These are phyloP conservation scores for Pelomyxa schiedti DNA, from an alignment of 78 protist species.

Conservation along the genomic window DNA sequence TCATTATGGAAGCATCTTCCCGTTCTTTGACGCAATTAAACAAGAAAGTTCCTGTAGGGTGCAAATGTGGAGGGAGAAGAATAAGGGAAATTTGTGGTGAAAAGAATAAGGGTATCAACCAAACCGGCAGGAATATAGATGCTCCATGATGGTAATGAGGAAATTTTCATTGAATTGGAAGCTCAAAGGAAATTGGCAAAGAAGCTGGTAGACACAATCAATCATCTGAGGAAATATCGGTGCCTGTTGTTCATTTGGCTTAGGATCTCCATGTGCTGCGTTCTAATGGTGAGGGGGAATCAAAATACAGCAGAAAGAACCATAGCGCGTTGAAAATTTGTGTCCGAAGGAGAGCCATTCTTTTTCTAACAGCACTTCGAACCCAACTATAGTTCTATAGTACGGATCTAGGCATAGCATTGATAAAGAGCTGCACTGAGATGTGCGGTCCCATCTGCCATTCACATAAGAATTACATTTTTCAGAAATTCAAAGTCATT, in stretches of 20 bases:
- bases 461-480: conserved; percentile 14
- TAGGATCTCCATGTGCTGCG: background rate
- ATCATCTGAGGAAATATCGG: conserved; percentile 74
- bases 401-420: conserved; percentile 73
- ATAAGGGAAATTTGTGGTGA: background rate
- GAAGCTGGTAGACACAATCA: conserved; percentile 58
- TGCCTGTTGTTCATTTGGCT: conserved; percentile 7
- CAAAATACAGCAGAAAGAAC: conserved; percentile 38
- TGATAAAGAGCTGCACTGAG: conserved; percentile 64
- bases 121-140: conserved; percentile 39
- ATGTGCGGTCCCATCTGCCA: conserved; percentile 96
- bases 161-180: conserved; percentile 71
- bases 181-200: conserved; percentile 29
- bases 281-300: conserved; percentile 43
- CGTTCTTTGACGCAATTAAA: conserved; percentile 38
- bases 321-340: conserved; percentile 57
- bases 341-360: conserved; percentile 91
- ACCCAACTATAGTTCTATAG: conserved; percentile 79
- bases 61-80: background rate
- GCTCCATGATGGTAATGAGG: conserved; percentile 40
- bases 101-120: conserved; percentile 32
- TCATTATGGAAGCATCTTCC: background rate
- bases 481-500: background rate
- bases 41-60: conserved; percentile 24
- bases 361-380: conserved; percentile 77